Conservation (phyloP, 306 rosid genomes). For the Cucurbita argyrosperma region DNA sequence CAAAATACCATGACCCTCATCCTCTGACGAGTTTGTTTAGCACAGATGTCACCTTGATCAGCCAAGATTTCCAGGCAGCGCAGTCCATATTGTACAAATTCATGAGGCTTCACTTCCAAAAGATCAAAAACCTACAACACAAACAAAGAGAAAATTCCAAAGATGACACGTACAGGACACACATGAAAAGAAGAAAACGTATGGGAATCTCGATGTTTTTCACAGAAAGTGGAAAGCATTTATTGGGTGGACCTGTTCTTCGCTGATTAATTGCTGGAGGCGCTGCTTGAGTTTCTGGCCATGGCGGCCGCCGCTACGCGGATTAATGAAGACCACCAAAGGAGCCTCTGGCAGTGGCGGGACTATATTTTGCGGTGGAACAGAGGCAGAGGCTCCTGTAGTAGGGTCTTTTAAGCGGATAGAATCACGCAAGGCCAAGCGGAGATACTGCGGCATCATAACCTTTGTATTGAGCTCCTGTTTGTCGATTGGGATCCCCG, state of each 20-base stretch:
- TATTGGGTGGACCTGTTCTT: slow-evolving; percentile 45
- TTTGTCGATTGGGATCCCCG: slow-evolving; percentile 62
- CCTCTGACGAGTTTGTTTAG: slow-evolving; percentile 71
- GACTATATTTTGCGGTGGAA: background rate
- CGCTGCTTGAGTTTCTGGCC: slow-evolving; percentile 70
- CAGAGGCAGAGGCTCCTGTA: slow-evolving; percentile 25
- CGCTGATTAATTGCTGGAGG: slow-evolving; percentile 64
- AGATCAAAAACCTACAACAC: slow-evolving; percentile 71
- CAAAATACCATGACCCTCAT: slow-evolving; percentile 84
- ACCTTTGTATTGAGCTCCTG: slow-evolving; percentile 53
- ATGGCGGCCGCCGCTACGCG: slow-evolving; percentile 73
- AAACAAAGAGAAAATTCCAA: background rate
- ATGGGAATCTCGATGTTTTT: background rate
- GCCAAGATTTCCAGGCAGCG: slow-evolving; percentile 69
- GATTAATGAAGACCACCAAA: slow-evolving; percentile 74
- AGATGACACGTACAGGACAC: background rate
- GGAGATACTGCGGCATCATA: slow-evolving; percentile 66
- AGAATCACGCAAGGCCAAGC: slow-evolving; percentile 77
- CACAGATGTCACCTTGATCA: slow-evolving; percentile 50
- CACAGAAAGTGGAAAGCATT: background rate
- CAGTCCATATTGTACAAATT: slow-evolving; percentile 68
- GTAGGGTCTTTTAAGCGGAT: slow-evolving; percentile 43
- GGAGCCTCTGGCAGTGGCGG: slow-evolving; percentile 33
- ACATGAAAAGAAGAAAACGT: background rate
- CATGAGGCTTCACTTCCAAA: slow-evolving; percentile 79